Evolutionary conservation across 2,329 filamentous ascomycete species (phyloP), one percentile per base, ranked within the genome.

Genomic region (Cercospora nicotianae): DNA sequence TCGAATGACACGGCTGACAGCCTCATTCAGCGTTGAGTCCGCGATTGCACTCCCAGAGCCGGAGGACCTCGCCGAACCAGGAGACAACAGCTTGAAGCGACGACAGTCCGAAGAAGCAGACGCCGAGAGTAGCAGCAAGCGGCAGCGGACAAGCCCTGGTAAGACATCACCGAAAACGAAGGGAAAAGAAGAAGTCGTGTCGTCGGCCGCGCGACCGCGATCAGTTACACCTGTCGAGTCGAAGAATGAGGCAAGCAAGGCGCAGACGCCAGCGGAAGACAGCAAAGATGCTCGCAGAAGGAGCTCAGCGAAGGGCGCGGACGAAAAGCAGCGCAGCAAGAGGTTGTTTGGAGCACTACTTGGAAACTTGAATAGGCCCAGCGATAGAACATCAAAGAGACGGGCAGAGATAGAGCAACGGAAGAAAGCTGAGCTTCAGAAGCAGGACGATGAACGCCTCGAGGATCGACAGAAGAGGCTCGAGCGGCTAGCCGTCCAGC

Each of bases 261-360:
- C 20, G 36, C 59, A 67, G 48, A 53, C 64, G 53, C 45, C 66
- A 53, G 28, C 64, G 63, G 70, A 57, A 55, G 55, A 67, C 26
- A 55, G 57, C n/a, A 45, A 12, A 57, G 69, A 69, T 31, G 36
- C 67, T 66, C 70, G 72, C 9, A 69, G 72, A 45, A 77, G 71
- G 69, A 71, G 67, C 33, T 69, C 48, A 6, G 60, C 71, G 66
- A 64, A 64, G 18, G 62, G 30, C 26, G 51, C 62, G 6, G 91
- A 96, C 75, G 94, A 98, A 77, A 92, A 90, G 79, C 93, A 91
- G 77, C 90, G 94, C 42, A 91, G 92, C 23, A 90, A 91, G 79
- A 87, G 94, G 63, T 84, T 98, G 69, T 97, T 97, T 77, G 94
- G 94, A 69, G 91, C 74, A 30, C 62, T 77, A 16, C 67, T 76